These are phyloP conservation scores for Calocybe gangraenosa DNA, from an alignment of 768 basidiomycete genomes.

Conservation along the genomic window DNA sequence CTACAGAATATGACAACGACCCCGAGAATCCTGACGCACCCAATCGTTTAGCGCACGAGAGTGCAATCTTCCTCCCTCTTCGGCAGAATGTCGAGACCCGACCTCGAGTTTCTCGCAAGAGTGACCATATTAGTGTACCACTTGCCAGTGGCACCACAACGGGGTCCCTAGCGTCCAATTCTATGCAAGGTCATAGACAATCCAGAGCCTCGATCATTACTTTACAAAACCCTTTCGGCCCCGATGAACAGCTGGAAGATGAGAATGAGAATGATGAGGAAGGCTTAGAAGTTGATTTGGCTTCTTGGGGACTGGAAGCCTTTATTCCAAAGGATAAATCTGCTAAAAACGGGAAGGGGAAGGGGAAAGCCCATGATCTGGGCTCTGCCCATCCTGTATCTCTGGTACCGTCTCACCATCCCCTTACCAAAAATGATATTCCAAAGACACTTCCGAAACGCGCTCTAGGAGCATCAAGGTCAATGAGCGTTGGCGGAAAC, in stretches of 20 bases:
- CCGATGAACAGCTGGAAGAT: slow-evolving; percentile 54
- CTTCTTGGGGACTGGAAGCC: slow-evolving; percentile 81
- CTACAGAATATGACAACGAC: slow-evolving; percentile 88
- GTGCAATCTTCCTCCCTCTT: slow-evolving; percentile 81
- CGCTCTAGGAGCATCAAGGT: slow-evolving; percentile 43
- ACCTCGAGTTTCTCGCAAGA: slow-evolving; percentile 41
- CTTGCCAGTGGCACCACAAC: slow-evolving; percentile 55
- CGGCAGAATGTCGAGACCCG: slow-evolving; percentile 52
- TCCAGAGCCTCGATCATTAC: slow-evolving; percentile 58
- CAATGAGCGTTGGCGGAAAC: slow-evolving; percentile 62
- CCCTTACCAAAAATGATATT: slow-evolving; percentile 37
- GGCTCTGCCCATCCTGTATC: slow-evolving; percentile 35
- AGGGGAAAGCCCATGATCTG: slow-evolving; percentile 32
- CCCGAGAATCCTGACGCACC: slow-evolving; percentile 59
- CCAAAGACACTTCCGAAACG: slow-evolving; percentile 28
- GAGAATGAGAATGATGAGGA: slow-evolving; percentile 44
- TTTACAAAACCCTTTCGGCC: slow-evolving; percentile 71
- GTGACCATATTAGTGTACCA: slow-evolving; percentile 65
- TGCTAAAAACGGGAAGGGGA: slow-evolving; percentile 38
- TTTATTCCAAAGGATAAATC: slow-evolving; percentile 69
- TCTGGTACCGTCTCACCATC: slow-evolving; percentile 39
- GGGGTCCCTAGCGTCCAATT: slow-evolving; percentile 43
- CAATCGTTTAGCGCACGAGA: slow-evolving; percentile 69
- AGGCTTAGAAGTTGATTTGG: slow-evolving; percentile 70
- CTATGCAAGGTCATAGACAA: slow-evolving; percentile 41